These are phyloP conservation scores for Lumnitzera racemosa DNA, from an alignment of 345 rosid species.

Conservation along the genomic window DNA sequence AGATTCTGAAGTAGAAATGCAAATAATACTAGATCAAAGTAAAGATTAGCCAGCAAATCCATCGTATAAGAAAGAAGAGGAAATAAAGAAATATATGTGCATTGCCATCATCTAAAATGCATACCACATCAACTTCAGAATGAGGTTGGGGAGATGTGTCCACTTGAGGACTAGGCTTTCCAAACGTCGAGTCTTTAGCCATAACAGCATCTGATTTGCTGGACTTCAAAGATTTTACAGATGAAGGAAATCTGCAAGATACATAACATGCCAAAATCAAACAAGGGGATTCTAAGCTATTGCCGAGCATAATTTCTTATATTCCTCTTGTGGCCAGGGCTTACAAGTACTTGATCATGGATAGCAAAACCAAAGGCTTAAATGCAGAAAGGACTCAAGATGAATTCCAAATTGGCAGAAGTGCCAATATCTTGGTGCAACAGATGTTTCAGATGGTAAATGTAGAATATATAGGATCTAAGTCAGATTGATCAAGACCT, in stretches of 20 bases:
- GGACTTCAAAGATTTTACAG: conserved; percentile 45
- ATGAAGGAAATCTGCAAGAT: conserved; percentile 63
- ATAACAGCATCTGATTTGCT: conserved; percentile 54
- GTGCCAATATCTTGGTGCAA: too few species aligned
- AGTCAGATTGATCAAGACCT: too few species aligned
- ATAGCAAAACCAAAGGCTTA: too few species aligned
- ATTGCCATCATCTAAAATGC: background rate
- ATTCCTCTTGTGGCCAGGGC: too few species aligned
- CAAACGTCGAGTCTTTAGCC: conserved; percentile 53
- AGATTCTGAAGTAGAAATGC: conserved; percentile 40
- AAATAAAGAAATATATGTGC: background rate
- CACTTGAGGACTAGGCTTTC: conserved; percentile 39
- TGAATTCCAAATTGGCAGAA: too few species aligned
- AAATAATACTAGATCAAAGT: background rate
- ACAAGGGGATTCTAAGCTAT: background rate
- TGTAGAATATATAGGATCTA: too few species aligned
- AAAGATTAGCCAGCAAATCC: conserved; percentile 3
- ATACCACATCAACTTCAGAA: conserved; percentile 63
- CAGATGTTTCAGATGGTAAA: too few species aligned
- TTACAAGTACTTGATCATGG: too few species aligned
- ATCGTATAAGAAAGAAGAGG: conserved; percentile 1
- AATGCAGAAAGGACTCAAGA: too few species aligned
- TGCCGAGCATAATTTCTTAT: too few species aligned
- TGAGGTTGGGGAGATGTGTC: conserved; percentile 34
- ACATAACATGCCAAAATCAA: conserved; percentile 7